These are phyloP conservation scores for Brassica hybrid DNA, from an alignment of 441 rosid species.

Conservation along the genomic window DNA sequence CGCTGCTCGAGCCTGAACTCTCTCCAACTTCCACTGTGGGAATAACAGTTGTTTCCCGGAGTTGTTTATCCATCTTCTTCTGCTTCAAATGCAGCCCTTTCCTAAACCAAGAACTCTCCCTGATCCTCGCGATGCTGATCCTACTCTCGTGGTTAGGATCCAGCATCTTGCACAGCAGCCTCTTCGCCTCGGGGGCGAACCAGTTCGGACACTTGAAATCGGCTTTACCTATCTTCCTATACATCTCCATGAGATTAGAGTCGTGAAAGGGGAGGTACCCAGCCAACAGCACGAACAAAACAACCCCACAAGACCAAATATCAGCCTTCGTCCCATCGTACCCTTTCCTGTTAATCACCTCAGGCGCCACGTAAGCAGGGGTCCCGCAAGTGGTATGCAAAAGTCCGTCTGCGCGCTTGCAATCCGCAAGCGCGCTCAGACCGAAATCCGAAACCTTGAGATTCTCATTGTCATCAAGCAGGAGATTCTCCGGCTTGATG, in stretches of 20 bases:
- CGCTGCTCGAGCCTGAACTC: slow-evolving; percentile 38
- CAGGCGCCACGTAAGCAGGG: slow-evolving; percentile 87
- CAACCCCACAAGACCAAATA: slow-evolving; percentile 91
- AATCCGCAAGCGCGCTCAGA: slow-evolving; percentile 77
- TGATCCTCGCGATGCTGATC: slow-evolving; percentile 62
- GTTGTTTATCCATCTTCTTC: slow-evolving; percentile 48
- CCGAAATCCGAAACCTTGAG: slow-evolving; percentile 83
- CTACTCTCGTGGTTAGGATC: slow-evolving; percentile 73
- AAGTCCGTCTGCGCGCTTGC: slow-evolving; percentile 66
- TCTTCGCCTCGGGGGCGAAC: slow-evolving; percentile 70
- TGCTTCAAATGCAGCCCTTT: slow-evolving; percentile 58
- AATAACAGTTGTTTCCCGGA: no score
- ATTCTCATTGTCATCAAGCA: slow-evolving; percentile 75
- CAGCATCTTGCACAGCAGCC: slow-evolving; percentile 63
- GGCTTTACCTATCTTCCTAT: slow-evolving; percentile 71
- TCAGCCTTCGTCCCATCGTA: slow-evolving; percentile 84
- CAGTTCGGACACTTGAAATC: slow-evolving; percentile 70
- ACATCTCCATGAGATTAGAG: slow-evolving; percentile 82
- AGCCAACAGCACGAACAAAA: slow-evolving; percentile 73
- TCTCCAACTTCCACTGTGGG: slow-evolving; percentile 40
- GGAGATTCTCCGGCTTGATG: slow-evolving; percentile 77
- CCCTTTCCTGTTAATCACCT: slow-evolving; percentile 72
- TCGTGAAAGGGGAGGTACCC: slow-evolving; percentile 87
- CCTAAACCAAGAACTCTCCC: slow-evolving; percentile 73
- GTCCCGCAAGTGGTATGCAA: slow-evolving; percentile 85